Base-by-base conservation (phyloP, 768 basidiomycete genomes). In the Mycena capillaripes region DNA sequence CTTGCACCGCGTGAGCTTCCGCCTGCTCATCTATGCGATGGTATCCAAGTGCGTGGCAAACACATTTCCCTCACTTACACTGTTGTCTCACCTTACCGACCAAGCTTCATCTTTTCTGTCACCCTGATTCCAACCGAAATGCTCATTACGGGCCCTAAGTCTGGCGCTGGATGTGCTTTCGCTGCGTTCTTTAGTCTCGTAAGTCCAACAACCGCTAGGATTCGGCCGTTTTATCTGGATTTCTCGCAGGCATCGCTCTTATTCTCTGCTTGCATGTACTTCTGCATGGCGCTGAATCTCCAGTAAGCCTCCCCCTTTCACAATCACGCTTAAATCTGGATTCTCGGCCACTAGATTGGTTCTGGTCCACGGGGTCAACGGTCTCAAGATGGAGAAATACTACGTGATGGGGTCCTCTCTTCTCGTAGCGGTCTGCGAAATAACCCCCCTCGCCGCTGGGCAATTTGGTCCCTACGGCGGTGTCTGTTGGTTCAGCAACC, bases 231-330 rank as follows among this genome's bases (percentile, higher is more conserved):
- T 42, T 17, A 42, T 42, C 16, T 16, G 6, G 16, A 42, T 42
- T n/a, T n/a, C 42, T 17, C 17, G 42, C 27, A 64, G 50, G 23
- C 27, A 4, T 8, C 50, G 7, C 48, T 64, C 30, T 12, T 66
- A 38, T 66, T 66, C 42, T 56, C 65, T 17, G 65, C 53, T 1
- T 40, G 27, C 38, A 56, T 66, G 55, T 66, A 56, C 53, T 66
- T 44, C n/a, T 42, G 53, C 65, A 57, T 66, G 40, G 25, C 65
- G 3, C 30, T 66, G 29, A 66, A 66, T 55, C 53, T 66, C 23
- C 52, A 56, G 65, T 66, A 46, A 29, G n/a, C 17, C 44, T 14
- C 40, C 38, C 25, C 12, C 27, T 9, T 42, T 42, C 16, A 42
- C 42, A 42, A 42, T 17, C 42, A 12, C 34, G 34, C 6, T 36